phyloP scores from a whole-genome alignment of 1,284 basidiomycete species.

The Gymnopus androsaceus region DNA sequence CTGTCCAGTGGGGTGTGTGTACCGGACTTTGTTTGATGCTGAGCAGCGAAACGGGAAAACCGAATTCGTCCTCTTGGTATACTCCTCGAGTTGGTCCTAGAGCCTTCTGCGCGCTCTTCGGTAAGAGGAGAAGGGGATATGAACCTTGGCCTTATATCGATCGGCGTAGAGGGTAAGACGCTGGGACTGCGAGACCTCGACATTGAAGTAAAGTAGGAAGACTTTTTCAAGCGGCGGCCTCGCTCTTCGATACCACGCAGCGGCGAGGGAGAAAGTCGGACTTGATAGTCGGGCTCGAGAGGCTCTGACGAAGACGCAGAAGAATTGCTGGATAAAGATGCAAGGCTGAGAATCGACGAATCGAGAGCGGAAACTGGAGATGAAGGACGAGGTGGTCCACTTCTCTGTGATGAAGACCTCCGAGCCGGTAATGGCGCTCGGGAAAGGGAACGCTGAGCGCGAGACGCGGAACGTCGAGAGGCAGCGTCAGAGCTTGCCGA shows the following conservation, averaged over 20 bases:
- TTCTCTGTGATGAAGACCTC: slow-evolving; percentile 36
- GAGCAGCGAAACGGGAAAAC: neutral
- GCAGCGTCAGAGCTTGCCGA: slow-evolving; percentile 30
- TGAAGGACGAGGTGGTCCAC: slow-evolving; percentile 13
- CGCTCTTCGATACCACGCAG: slow-evolving; percentile 38
- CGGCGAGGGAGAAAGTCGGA: slow-evolving; percentile 26
- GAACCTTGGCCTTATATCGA: slow-evolving; percentile 25
- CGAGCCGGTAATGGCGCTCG: slow-evolving; percentile 37
- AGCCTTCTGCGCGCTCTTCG: slow-evolving; percentile 1
- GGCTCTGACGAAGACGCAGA: slow-evolving; percentile 27
- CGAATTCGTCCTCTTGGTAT: neutral
- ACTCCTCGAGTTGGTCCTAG: neutral
- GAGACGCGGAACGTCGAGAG: slow-evolving; percentile 39
- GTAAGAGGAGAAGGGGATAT: slow-evolving; percentile 8
- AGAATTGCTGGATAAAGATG: slow-evolving; percentile 24
- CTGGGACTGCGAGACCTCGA: slow-evolving; percentile 44
- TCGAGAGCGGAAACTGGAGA: slow-evolving; percentile 30
- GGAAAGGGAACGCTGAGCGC: slow-evolving; percentile 43
- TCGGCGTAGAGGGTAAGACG: slow-evolving; percentile 39
- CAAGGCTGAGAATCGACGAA: slow-evolving; percentile 25
- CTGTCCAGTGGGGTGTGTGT: slow-evolving; percentile 1
- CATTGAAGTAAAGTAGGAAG: slow-evolving; percentile 18
- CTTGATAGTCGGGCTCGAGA: slow-evolving; percentile 8
- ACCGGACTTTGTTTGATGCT: neutral
- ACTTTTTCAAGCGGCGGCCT: slow-evolving; percentile 40